These are phyloP conservation scores for Diaporthe helianthi DNA, from an alignment of 2,329 filamentous ascomycete genomes.

Conservation along the genomic window DNA sequence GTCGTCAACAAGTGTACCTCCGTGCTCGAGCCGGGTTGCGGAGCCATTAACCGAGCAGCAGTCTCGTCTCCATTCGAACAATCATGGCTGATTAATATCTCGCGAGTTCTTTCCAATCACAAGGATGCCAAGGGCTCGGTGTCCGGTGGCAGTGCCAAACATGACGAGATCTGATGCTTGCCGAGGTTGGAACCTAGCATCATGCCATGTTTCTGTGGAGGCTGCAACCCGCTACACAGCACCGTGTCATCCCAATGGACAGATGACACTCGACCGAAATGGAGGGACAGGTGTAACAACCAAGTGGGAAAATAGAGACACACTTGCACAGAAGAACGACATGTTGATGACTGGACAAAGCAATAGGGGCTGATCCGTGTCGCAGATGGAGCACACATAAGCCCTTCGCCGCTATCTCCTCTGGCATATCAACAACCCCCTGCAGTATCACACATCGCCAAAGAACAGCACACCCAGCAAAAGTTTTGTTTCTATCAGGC, in stretches of 20 bases:
- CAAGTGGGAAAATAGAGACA: not conserved
- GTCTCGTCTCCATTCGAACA: not conserved
- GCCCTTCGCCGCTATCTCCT: not conserved
- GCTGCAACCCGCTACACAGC: not conserved
- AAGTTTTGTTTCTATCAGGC: not conserved
- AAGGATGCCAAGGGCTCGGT: conserved; percentile 8
- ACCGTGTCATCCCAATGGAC: not conserved
- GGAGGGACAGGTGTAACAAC: not conserved
- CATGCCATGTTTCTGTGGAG: not conserved
- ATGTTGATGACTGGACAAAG: not conserved
- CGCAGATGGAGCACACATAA: not conserved
- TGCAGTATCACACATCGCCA: not conserved
- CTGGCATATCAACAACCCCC: not conserved
- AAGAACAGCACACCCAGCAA: not conserved
- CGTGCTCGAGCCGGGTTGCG: not conserved
- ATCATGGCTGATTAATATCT: not conserved
- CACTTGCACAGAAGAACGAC: not conserved
- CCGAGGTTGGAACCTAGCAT: not conserved
- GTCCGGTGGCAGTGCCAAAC: conserved; percentile 6
- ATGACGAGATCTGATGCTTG: conserved; percentile 1
- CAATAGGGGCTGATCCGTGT: not conserved
- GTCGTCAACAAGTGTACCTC: no score
- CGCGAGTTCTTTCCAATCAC: not conserved
- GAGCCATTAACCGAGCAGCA: not conserved
- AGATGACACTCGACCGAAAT: not conserved